These are phyloP conservation scores for Trichoderma sp. DNA, from an alignment of 2,329 filamentous ascomycete genomes.

Conservation along the genomic window DNA sequence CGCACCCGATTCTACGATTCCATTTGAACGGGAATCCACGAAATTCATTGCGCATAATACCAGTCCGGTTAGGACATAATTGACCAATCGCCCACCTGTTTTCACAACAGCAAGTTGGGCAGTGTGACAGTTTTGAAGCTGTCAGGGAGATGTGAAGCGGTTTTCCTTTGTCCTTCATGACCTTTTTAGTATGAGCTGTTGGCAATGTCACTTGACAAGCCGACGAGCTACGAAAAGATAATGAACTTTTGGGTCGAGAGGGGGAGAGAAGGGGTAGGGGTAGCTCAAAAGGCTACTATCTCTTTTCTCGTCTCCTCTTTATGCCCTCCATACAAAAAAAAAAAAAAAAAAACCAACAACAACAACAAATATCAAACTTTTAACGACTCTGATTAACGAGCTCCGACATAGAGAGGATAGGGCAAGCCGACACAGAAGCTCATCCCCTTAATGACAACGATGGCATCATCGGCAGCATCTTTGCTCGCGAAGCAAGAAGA, in stretches of 20 bases:
- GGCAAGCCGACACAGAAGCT: slow-evolving; percentile 15
- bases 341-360: too few species aligned
- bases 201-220: not conserved
- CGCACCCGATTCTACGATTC: not conserved
- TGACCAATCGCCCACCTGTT: slow-evolving; percentile 6
- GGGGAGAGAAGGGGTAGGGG: not conserved
- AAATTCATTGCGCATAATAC: slow-evolving; percentile 6
- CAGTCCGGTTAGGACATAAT: not conserved
- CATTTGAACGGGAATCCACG: not conserved
- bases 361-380: not conserved
- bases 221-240: slow-evolving; percentile 14
- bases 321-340: not conserved
- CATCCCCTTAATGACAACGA: not conserved
- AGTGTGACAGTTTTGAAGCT: not conserved
- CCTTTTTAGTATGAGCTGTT: slow-evolving; percentile 17
- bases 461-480: not conserved
- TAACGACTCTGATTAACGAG: slow-evolving; percentile 11
- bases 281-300: not conserved
- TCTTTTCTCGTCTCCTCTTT: not conserved
- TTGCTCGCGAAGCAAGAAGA: not conserved
- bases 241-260: slow-evolving; percentile 5
- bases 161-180: slow-evolving; percentile 19
- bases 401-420: not conserved
- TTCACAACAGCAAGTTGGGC: slow-evolving; percentile 3
- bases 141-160: slow-evolving; percentile 9